Evolutionary conservation across 1,284 basidiomycete genomes (phyloP).

Genomic region (Ceratobasidium sp.): DNA sequence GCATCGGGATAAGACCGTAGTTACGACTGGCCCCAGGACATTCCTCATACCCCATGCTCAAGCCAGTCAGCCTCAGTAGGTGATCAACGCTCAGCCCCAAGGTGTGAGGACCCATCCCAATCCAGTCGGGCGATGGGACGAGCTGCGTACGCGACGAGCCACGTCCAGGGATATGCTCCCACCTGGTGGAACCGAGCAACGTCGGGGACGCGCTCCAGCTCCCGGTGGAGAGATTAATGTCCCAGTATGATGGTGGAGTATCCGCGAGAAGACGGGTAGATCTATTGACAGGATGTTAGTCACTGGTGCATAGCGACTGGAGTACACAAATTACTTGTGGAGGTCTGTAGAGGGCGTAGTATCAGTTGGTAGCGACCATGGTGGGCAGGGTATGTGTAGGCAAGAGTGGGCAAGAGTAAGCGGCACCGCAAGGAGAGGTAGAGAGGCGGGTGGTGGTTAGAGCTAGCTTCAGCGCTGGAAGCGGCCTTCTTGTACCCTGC

Average conservation of each 20-base stretch:
- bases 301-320: too few species aligned
- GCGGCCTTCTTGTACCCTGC: neutral
- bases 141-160: neutral
- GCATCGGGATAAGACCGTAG: too few species aligned
- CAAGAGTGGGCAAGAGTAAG: neutral
- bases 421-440: too few species aligned
- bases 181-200: neutral
- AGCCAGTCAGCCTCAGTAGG: conserved; percentile 6
- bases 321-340: too few species aligned
- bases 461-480: neutral
- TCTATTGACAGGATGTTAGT: too few species aligned
- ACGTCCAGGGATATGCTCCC: conserved; percentile 8
- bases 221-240: conserved; percentile 14
- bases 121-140: neutral
- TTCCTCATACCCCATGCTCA: conserved; percentile 2
- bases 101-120: conserved; percentile 14
- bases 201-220: neutral
- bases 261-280: too few species aligned
- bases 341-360: neutral
- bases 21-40: neutral
- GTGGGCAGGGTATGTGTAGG: neutral
- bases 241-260: neutral
- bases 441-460: too few species aligned
- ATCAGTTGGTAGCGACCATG: neutral
- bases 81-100: conserved; percentile 21